These are phyloP conservation scores for Glaciozyma antarctica DNA, from an alignment of 768 basidiomycete genomes.

Conservation along the genomic window DNA sequence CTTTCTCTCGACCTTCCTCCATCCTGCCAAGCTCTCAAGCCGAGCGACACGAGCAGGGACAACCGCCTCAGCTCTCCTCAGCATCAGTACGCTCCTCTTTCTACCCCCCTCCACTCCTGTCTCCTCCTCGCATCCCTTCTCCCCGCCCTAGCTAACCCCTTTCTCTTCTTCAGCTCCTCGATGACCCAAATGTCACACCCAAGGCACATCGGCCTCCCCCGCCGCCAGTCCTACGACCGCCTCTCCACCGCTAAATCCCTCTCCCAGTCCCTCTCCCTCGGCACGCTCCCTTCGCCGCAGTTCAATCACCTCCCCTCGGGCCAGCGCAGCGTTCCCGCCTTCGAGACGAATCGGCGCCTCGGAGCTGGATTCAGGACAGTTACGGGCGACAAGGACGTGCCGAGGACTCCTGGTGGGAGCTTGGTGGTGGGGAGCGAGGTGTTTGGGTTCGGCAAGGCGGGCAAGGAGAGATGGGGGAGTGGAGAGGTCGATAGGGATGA, in stretches of 20 bases:
- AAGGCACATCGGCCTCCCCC: conserved; percentile 17
- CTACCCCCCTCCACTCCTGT: too few relatives aligned
- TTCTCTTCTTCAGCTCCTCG: not conserved
- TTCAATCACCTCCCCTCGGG: conserved; percentile 22
- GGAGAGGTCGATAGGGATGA: conserved; percentile 6
- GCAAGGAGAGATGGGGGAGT: conserved; percentile 13
- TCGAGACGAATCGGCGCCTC: conserved; percentile 22
- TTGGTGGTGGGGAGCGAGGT: conserved; percentile 29
- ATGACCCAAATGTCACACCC: conserved; percentile 3
- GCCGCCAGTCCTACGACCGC: conserved; percentile 28
- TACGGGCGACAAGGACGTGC: conserved; percentile 11
- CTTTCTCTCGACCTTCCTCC: too few relatives aligned
- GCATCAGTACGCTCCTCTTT: too few relatives aligned
- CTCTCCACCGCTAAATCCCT: conserved; percentile 23
- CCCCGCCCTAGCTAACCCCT: not conserved
- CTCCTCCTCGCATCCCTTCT: too few relatives aligned
- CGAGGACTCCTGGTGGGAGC: conserved; percentile 25
- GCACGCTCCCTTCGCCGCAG: conserved; percentile 22
- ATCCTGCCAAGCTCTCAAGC: too few relatives aligned
- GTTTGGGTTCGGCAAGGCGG: conserved; percentile 26
- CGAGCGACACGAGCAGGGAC: too few relatives aligned
- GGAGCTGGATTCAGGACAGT: conserved; percentile 1
- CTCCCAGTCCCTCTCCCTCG: conserved; percentile 22
- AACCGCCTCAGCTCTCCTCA: too few relatives aligned
- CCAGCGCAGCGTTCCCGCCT: conserved; percentile 22